A percentile compares a stretch with the other conserved stretches of the same genome.
These are phyloP conservation scores for Cucurbita pepo DNA, from an alignment of 306 rosid genomes.

Conservation along the genomic window DNA sequence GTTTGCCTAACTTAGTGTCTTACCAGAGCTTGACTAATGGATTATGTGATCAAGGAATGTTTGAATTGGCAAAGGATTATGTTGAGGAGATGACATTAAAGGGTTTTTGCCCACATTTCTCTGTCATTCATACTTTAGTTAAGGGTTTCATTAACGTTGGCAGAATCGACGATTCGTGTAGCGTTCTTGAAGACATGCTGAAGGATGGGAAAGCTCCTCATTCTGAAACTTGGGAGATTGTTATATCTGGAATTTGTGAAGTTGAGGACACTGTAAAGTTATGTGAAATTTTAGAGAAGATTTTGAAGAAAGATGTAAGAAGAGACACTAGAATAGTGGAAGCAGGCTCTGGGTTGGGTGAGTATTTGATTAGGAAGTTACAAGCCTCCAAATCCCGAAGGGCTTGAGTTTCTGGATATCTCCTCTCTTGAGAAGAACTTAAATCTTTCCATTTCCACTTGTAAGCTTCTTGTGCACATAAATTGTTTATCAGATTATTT, in stretches of 20 bases:
- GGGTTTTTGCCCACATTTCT: constrained; percentile 63
- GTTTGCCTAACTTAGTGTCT: constrained; percentile 65
- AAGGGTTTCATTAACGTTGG: constrained; percentile 62
- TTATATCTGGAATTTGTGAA: constrained; percentile 47
- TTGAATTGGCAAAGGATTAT: constrained; percentile 46
- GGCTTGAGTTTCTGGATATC: not conserved
- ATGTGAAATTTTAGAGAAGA: constrained; percentile 21
- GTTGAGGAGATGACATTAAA: constrained; percentile 38
- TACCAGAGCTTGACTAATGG: constrained; percentile 54
- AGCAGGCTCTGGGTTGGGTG: constrained; percentile 50
- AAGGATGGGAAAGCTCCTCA: constrained; percentile 61
- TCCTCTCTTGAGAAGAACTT: too few relatives aligned
- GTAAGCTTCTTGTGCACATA: too few relatives aligned
- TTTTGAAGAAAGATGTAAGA: constrained; percentile 37
- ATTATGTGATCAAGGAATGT: constrained; percentile 50
- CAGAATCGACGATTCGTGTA: constrained; percentile 57
- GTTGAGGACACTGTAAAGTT: constrained; percentile 24
- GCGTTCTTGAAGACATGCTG: constrained; percentile 25
- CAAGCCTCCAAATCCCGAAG: constrained; percentile 16
- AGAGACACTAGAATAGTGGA: constrained; percentile 41
- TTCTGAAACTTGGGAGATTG: constrained; percentile 38
- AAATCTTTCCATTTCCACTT: too few relatives aligned
- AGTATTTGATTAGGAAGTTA: constrained; percentile 42
- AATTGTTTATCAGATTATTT: too few relatives aligned
- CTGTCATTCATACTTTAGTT: constrained; percentile 39